phyloP scores from a whole-genome alignment of 2,329 filamentous ascomycete species.

The Calonectria fujianensis region DNA sequence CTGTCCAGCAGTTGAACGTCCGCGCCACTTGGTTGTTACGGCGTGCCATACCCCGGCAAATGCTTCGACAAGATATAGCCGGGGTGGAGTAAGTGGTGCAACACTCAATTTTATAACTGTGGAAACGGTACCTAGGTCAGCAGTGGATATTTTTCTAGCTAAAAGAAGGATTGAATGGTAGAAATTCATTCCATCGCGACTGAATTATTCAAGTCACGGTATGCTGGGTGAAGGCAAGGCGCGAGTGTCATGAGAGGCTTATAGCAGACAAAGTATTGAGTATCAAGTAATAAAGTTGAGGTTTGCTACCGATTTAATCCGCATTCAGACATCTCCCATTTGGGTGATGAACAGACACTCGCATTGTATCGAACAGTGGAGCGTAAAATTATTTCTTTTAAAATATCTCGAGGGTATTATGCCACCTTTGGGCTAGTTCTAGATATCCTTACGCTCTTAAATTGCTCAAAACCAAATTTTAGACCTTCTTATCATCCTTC shows the following conservation, averaged over 20 bases:
- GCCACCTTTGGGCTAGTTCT: conserved; percentile 12
- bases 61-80: neutral
- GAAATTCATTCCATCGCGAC: no score
- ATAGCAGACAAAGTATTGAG: neutral
- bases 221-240: no score
- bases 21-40: neutral
- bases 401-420: conserved; percentile 33
- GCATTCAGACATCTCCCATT: neutral
- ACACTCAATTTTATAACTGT: neutral
- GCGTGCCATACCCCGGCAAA: neutral
- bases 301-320: neutral
- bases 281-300: neutral
- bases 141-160: neutral
- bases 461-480: neutral
- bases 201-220: no score
- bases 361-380: neutral
- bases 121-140: neutral
- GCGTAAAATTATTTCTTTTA: conserved; percentile 7
- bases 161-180: neutral
- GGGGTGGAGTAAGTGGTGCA: neutral
- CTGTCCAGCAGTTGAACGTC: conserved; percentile 2
- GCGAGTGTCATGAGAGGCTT: no score
- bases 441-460: conserved; percentile 5
- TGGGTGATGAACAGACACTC: no score
- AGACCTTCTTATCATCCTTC: conserved; percentile 27